A percentile compares a stretch with the other conserved stretches of the same genome.
Evolutionary conservation across 108 stramenopile species (phyloP).

Genomic region (Discostella stelligeroides): DNA sequence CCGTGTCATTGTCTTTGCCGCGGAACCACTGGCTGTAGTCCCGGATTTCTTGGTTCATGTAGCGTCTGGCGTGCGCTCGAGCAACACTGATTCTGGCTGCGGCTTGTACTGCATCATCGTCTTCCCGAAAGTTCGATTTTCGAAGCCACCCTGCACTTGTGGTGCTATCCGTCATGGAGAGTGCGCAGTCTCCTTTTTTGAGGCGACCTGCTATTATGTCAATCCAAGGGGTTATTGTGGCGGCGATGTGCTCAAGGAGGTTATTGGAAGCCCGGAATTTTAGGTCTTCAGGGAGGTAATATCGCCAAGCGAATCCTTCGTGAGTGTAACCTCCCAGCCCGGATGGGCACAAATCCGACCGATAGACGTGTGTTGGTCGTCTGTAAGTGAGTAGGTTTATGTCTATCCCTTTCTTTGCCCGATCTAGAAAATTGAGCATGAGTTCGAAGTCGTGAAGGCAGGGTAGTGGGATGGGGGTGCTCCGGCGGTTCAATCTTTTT

Average conservation of each 20-base stretch:
- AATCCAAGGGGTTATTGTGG: too few relatives aligned
- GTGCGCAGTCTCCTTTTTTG: too few relatives aligned
- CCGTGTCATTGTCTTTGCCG: neutral
- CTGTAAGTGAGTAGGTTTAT: slow-evolving; percentile 26
- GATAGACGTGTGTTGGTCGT: slow-evolving; percentile 9
- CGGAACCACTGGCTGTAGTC: too few relatives aligned
- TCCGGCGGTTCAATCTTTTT: slow-evolving; percentile 1
- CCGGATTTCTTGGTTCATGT: too few relatives aligned
- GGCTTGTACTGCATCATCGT: too few relatives aligned
- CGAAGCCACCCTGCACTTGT: too few relatives aligned
- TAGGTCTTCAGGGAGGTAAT: slow-evolving; percentile 9
- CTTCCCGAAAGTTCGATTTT: too few relatives aligned
- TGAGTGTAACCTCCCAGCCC: slow-evolving; percentile 36
- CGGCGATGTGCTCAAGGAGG: too few relatives aligned
- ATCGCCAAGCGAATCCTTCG: slow-evolving; percentile 29
- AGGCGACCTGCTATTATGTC: too few relatives aligned
- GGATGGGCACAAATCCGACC: slow-evolving; percentile 28
- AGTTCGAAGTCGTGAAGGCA: slow-evolving; percentile 2
- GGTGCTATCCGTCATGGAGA: too few relatives aligned
- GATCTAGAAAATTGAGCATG: slow-evolving; percentile 1
- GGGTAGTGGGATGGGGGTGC: neutral
- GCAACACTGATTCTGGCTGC: too few relatives aligned
- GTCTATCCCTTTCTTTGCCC: slow-evolving; percentile 15
- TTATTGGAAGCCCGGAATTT: slow-evolving; percentile 37
- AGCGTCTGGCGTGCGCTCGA: too few relatives aligned